These are phyloP conservation scores for Tephrocybe rancida DNA, from an alignment of 768 basidiomycete genomes.

Conservation along the genomic window DNA sequence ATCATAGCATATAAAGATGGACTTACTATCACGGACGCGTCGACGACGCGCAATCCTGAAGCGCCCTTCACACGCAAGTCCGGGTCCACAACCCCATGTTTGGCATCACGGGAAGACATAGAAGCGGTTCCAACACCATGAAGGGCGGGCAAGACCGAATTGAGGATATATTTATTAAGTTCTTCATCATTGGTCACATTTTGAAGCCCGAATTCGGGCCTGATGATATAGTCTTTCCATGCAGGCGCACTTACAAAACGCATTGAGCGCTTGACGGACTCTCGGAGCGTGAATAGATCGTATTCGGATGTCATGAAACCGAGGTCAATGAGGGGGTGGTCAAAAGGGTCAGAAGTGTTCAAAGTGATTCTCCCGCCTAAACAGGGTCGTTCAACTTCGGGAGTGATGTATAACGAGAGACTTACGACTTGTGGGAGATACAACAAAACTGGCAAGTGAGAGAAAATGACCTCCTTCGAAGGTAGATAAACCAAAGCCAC, in stretches of 20 bases:
- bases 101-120: conserved; percentile 7
- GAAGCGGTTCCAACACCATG: too few relatives aligned
- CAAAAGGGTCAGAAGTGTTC: conserved; percentile 41
- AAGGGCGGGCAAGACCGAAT: too few relatives aligned
- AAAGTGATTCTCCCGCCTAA: conserved; percentile 27
- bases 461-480: too few relatives aligned
- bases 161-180: too few relatives aligned
- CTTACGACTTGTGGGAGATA: conserved; percentile 12
- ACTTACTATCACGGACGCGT: conserved; percentile 10
- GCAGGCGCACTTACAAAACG: too few relatives aligned
- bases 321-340: conserved; percentile 42
- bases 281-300: conserved; percentile 23
- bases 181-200: too few relatives aligned
- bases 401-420: neutral
- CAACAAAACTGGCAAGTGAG: neutral
- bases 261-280: conserved; percentile 21
- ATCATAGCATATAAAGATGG: too few relatives aligned
- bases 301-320: conserved; percentile 21
- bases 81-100: conserved; percentile 5
- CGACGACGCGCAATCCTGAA: neutral
- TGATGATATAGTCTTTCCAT: too few relatives aligned
- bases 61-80: neutral
- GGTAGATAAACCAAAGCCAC: too few relatives aligned
- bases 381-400: neutral
- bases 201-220: too few relatives aligned